Evolutionary conservation across 768 basidiomycete genomes (phyloP), one percentile per base, ranked within the genome.

Genomic region (Podaxis mareebaensis): DNA sequence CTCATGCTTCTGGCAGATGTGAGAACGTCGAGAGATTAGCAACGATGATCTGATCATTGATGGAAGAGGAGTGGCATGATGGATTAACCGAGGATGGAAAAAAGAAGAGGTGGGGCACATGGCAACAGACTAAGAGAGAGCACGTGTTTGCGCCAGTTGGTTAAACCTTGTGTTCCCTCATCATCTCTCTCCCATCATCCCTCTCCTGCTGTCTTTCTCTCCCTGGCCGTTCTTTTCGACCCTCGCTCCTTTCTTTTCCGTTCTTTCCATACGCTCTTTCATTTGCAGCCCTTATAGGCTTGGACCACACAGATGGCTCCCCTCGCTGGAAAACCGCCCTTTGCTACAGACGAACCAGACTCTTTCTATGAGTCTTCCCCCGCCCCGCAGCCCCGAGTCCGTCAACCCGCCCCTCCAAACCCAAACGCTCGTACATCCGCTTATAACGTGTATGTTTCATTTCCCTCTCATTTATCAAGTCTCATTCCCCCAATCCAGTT

Each of bases 301-400:
- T 54, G 65, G 52, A 64, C 30, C 11, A 42, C 20, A 30, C 20
- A 10, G 20, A 77, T 78, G 75, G 72, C 83, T 24, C 79, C 86
- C 59, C 77, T 86, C 64, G 85, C 86, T 72, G 84, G 85, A 64
- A 80, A 78, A 74, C 87, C 87, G 12, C 87, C 87, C 28, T 90
- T 83, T 71, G 89, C 86, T 52, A 89, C 87, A 40, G 85, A 91
- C 75, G 83, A 88, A 68, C 85, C 85, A 5, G 86, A 89, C 72
- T 81, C 83, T 24, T 75, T 81, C 66, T 90, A 85, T 71, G 79
- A 85, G 65, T 46, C 33, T 33, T 33, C 62, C 6, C 74, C 78
- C 36, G 75, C 75, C 55, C 75, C 76, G 24, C 77, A 76, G 67
- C 76, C 75, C 70, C 75, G 82, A 68, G 65, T 79, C 66, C 77